Evolutionary conservation across 1,284 basidiomycete species (phyloP), one percentile per base, ranked within the genome.

Genomic region (Cryptococcus sp.): DNA sequence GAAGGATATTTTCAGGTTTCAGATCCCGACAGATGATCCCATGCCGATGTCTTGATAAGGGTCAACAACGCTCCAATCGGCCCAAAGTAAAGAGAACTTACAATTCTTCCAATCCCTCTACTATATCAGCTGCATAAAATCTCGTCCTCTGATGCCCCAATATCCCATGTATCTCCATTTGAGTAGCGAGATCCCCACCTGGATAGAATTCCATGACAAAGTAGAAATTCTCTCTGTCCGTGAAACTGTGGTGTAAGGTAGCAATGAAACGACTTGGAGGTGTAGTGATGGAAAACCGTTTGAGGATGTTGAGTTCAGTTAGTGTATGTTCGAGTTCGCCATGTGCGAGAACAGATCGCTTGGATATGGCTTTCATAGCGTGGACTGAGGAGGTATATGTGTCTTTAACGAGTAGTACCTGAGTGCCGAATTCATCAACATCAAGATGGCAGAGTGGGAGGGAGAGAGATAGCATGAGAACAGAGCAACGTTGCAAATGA

Each of bases 61-160:
- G 41, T 60, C 48, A 49, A 36, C 42, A 34, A 11, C 6, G 30
- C 7, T 23, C 4, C 7, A 13, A 33, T 44, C 32, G 49, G 35
- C 31, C 33, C 8, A 15, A 44, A 15, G 47, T 8, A 5, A 37
- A 45, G 23, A 13, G 15, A 41, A 67, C 73, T 59, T 45, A 76
- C 73, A 98, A 80, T 38, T 91, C 90, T 77, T 95, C 90, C 32
- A 95, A 86, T 48, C 93, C 94, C 66, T 96, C 91, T 11, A 91
- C 90, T 58, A 98, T 95, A 76, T 98, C 95, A 14, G 90, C 89
- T 31, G 92, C 90, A 68, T 97, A 98, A 78, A 98, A 98, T 44
- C 95, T 81, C 4, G 94, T 92, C 38, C 93, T 84, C 70, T 96
- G 90, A 30, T 90, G 84, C 1, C 93, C 93, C 13, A 98, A 80